A percentile compares a stretch with the other conserved stretches of the same genome.
Conservation (phyloP, 202 grass and related monocot species). For the Dendrocalamus latiflorus region DNA sequence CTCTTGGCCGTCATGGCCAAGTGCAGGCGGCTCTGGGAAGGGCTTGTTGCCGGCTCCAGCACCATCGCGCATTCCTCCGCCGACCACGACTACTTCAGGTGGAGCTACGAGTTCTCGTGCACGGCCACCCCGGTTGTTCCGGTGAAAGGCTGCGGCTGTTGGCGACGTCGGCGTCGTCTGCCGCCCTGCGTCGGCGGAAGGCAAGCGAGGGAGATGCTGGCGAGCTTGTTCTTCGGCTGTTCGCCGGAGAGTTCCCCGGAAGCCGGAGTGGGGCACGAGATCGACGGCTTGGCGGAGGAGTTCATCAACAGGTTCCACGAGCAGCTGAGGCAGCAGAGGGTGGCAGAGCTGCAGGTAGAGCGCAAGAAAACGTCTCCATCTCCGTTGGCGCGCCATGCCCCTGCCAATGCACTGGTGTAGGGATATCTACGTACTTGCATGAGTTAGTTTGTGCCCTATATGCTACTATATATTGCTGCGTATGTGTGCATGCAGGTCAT, state of each 20-base stretch:
- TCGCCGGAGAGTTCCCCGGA: neutral
- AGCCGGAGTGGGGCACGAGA: neutral
- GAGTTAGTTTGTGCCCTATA: neutral
- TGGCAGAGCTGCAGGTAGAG: neutral
- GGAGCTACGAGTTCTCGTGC: slow-evolving; percentile 37
- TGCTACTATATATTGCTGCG: too few species aligned
- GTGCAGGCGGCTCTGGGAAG: slow-evolving; percentile 18
- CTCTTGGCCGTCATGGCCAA: neutral
- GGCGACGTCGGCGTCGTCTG: neutral
- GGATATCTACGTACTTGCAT: neutral
- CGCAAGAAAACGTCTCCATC: neutral
- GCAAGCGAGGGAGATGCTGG: slow-evolving; percentile 2
- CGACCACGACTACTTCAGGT: neutral
- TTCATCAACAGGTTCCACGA: slow-evolving; percentile 50
- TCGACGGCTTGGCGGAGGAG: slow-evolving; percentile 45
- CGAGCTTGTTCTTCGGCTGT: too few species aligned
- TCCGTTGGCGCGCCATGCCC: neutral
- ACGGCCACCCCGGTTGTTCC: neutral
- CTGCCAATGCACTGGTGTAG: neutral
- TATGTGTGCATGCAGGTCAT: too few species aligned
- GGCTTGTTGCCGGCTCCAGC: neutral
- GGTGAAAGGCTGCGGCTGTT: neutral
- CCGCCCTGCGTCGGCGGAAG: slow-evolving; percentile 15
- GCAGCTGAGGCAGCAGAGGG: slow-evolving; percentile 24
- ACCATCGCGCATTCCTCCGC: neutral